phyloP scores from a whole-genome alignment of 805 yeast species.

The Teunomyces barrocoloradensis region DNA sequence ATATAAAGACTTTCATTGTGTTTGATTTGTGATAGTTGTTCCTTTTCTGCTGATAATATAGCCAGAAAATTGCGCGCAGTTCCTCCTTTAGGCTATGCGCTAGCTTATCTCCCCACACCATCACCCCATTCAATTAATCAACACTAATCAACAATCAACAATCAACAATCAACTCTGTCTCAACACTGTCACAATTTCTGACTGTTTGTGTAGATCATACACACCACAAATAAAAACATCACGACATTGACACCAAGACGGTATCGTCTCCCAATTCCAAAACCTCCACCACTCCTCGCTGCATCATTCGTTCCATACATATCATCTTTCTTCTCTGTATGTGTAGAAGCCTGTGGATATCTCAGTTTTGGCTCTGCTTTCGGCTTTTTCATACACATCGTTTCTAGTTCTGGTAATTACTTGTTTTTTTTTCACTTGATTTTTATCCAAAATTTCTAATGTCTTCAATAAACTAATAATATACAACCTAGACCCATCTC shows the following conservation, averaged over 20 bases:
- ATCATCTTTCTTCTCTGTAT: not conserved
- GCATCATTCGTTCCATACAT: not conserved
- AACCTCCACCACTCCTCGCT: no score
- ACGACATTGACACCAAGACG: not conserved
- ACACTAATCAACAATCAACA: no score
- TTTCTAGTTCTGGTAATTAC: not conserved
- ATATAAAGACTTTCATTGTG: not conserved
- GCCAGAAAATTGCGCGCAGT: not conserved
- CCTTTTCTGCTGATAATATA: not conserved
- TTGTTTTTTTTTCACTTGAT: not conserved
- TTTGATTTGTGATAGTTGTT: not conserved
- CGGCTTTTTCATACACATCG: slow-evolving; percentile 7
- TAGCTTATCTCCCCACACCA: no score
- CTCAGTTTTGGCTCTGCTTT: not conserved
- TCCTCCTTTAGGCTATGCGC: not conserved
- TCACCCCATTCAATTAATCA: no score
- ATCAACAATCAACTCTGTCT: no score
- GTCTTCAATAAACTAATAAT: not conserved
- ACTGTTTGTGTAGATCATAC: not conserved
- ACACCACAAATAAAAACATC: not conserved
- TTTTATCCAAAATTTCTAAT: not conserved
- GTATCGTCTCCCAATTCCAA: not conserved
- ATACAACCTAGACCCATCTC: slow-evolving; percentile 36
- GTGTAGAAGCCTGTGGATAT: not conserved
- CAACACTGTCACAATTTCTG: no score